phyloP scores from a whole-genome alignment of 2,329 filamentous ascomycete genomes.

The Diaporthe amygdali region DNA sequence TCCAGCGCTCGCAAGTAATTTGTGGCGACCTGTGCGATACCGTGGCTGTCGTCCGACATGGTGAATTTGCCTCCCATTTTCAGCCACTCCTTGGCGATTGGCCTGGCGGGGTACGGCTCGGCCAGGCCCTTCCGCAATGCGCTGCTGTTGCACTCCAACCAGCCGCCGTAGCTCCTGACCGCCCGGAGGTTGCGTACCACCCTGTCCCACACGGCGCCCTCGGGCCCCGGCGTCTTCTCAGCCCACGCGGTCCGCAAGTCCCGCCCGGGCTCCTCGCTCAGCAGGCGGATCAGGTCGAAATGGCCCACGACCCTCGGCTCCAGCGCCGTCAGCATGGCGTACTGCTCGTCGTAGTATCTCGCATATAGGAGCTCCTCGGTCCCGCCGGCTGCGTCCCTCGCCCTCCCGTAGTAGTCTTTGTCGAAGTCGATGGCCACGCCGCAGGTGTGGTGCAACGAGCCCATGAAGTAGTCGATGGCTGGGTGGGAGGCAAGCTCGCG shows the following conservation, averaged over 20 bases:
- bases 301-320: conserved; percentile 85
- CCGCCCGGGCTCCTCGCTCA: conserved; percentile 71
- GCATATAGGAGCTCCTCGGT: conserved; percentile 76
- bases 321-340: conserved; percentile 76
- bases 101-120: conserved; percentile 85
- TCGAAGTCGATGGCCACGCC: conserved; percentile 91
- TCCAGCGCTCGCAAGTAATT: conserved; percentile 76
- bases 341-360: conserved; percentile 88
- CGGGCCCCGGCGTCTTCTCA: conserved; percentile 25
- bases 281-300: conserved; percentile 87
- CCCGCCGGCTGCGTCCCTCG: conserved; percentile 45
- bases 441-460: conserved; percentile 89
- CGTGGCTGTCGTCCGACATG: conserved; percentile 94
- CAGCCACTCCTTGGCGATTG: conserved; percentile 81
- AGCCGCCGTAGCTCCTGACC: conserved; percentile 75
- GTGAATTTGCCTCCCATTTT: conserved; percentile 80
- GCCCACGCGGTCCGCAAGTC: conserved; percentile 60
- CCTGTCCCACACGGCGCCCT: conserved; percentile 70
- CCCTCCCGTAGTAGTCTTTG: conserved; percentile 66
- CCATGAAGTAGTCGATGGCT: conserved; percentile 86
- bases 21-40: conserved; percentile 82
- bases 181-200: conserved; percentile 76
- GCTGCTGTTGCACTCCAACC: conserved; percentile 89
- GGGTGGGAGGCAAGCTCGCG: conserved; percentile 62
- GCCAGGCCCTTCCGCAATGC: conserved; percentile 86